A percentile compares a stretch with the other conserved stretches of the same genome.
Evolutionary conservation across 2,329 filamentous ascomycete genomes (phyloP).

Genomic region (Aureobasidium lini): DNA sequence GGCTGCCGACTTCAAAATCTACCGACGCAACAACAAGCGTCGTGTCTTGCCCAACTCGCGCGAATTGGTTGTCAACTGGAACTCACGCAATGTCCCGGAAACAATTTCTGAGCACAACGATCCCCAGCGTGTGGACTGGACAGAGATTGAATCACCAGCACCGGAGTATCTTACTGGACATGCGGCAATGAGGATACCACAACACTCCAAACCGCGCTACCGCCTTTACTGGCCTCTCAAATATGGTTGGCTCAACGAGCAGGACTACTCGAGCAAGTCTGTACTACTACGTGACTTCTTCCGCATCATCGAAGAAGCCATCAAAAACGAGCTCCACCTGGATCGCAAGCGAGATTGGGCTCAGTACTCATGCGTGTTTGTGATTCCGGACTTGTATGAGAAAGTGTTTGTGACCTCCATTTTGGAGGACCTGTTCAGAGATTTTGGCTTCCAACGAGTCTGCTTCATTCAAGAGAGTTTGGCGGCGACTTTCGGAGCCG

Average conservation of each 20-base stretch:
- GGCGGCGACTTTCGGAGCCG: constrained; percentile 88
- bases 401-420: constrained; percentile 82
- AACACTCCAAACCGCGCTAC: constrained; percentile 81
- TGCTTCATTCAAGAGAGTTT: constrained; percentile 96
- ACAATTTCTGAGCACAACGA: constrained; percentile 93
- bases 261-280: constrained; percentile 73
- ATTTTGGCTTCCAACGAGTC: constrained; percentile 81
- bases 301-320: constrained; percentile 75
- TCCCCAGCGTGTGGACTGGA: constrained; percentile 90
- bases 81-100: constrained; percentile 74
- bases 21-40: constrained; percentile 89
- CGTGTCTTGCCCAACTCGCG: constrained; percentile 96
- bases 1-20: constrained; percentile 77
- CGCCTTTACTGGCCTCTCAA: constrained; percentile 89
- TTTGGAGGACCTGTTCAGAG: constrained; percentile 75
- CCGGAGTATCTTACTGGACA: constrained; percentile 74
- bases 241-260: constrained; percentile 81
- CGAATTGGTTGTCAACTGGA: constrained; percentile 91
- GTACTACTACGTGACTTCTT: constrained; percentile 82
- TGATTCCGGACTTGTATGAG: constrained; percentile 95
- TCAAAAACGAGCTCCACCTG: constrained; percentile 76
- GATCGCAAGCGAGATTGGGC: constrained; percentile 71
- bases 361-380: constrained; percentile 92
- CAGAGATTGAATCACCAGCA: constrained; percentile 64
- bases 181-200: constrained; percentile 77